Percentiles rank a stretch among this genome's conserved stretches.
Evolutionary conservation across 495 filamentous ascomycete species (phyloP).

Genomic region (Penicillium coffeae): DNA sequence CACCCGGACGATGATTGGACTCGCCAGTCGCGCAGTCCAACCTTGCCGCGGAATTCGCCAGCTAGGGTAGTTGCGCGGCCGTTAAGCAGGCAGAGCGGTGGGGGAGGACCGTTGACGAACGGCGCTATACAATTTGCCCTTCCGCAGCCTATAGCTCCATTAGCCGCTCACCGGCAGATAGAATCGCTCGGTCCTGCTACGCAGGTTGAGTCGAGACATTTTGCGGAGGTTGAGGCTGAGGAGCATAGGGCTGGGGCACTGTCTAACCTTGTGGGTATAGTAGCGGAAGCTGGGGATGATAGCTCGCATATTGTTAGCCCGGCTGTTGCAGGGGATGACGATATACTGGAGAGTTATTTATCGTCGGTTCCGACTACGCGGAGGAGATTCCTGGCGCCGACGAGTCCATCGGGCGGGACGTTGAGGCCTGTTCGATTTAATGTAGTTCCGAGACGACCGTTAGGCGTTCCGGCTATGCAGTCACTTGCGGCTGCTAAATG

Average conservation of each 20-base stretch:
- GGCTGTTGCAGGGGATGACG: slow-evolving; percentile 27
- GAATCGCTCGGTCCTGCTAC: too few species aligned
- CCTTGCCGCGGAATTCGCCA: slow-evolving; percentile 9
- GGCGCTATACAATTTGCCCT: too few species aligned
- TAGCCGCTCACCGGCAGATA: too few species aligned
- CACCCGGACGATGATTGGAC: slow-evolving; percentile 4
- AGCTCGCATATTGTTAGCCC: slow-evolving; percentile 33
- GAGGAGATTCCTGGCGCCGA: slow-evolving; percentile 34
- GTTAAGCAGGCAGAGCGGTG: not conserved
- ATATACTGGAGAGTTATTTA: slow-evolving; percentile 28
- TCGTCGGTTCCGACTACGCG: not conserved
- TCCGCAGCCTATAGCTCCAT: too few species aligned
- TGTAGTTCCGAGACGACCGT: slow-evolving; percentile 45
- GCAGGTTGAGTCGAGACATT: too few species aligned
- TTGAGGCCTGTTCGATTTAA: slow-evolving; percentile 59
- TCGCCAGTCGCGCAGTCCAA: too few species aligned
- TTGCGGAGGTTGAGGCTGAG: too few species aligned
- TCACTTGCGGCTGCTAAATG: slow-evolving; percentile 27
- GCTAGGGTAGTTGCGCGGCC: too few species aligned
- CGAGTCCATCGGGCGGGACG: slow-evolving; percentile 22
- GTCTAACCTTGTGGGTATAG: slow-evolving; percentile 11
- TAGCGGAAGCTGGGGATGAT: slow-evolving; percentile 16
- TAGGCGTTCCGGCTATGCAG: slow-evolving; percentile 22
- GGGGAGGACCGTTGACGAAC: too few species aligned
- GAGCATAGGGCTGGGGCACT: slow-evolving; percentile 2